phyloP scores from a whole-genome alignment of 768 basidiomycete species.

The Leccinum boreale region DNA sequence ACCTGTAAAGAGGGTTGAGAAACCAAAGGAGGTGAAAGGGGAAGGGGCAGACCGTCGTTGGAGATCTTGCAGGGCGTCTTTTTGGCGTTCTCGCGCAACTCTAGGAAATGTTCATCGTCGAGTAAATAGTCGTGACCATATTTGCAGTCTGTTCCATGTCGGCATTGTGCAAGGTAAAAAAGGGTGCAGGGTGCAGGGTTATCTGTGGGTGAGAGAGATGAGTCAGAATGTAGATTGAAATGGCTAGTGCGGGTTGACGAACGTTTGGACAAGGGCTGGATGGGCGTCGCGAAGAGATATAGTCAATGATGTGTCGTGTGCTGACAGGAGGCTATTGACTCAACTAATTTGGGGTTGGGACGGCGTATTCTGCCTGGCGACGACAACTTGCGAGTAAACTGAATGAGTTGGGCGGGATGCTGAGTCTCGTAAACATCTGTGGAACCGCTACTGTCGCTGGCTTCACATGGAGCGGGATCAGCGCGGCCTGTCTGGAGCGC shows the following conservation, averaged over 20 bases:
- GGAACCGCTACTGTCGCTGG: slow-evolving; percentile 41
- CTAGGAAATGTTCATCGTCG: slow-evolving; percentile 48
- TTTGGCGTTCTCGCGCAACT: slow-evolving; percentile 55
- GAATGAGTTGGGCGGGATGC: slow-evolving; percentile 23
- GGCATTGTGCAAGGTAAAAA: slow-evolving; percentile 62
- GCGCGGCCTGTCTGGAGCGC: slow-evolving; percentile 26
- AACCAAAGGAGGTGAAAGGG: background rate
- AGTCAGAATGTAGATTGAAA: background rate
- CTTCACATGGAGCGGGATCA: slow-evolving; percentile 39
- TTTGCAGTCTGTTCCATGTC: slow-evolving; percentile 54
- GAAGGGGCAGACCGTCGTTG: slow-evolving; percentile 47
- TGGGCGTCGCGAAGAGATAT: slow-evolving; percentile 12
- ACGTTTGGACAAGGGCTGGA: slow-evolving; percentile 61
- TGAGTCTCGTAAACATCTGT: slow-evolving; percentile 42
- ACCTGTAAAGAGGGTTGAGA: slow-evolving; percentile 34
- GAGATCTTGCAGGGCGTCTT: slow-evolving; percentile 58
- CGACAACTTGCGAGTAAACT: slow-evolving; percentile 27
- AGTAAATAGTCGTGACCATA: slow-evolving; percentile 63
- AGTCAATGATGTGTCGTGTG: slow-evolving; percentile 8
- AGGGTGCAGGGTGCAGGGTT: slow-evolving; percentile 65
- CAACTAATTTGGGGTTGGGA: slow-evolving; percentile 54
- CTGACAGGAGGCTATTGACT: slow-evolving; percentile 19
- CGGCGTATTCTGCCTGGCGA: slow-evolving; percentile 38
- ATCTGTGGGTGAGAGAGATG: slow-evolving; percentile 29
- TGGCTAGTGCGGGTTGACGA: slow-evolving; percentile 27